phyloP scores from a whole-genome alignment of 495 filamentous ascomycete genomes.

The Lophium mytilinum region DNA sequence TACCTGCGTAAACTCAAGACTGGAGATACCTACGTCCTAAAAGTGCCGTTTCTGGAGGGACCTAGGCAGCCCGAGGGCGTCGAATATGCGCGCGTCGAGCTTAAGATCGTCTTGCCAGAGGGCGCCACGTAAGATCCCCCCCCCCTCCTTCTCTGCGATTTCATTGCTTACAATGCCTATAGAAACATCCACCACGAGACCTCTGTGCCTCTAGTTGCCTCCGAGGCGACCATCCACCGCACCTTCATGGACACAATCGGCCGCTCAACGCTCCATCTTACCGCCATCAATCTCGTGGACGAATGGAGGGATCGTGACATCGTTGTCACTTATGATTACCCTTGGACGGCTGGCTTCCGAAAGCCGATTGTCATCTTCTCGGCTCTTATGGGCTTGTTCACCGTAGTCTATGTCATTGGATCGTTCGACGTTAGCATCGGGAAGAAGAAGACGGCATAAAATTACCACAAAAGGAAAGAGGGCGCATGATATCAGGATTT shows the following conservation, averaged over 20 bases:
- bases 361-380: constrained; percentile 80
- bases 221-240: constrained; percentile 55
- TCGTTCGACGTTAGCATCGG: constrained; percentile 65
- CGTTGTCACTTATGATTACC: constrained; percentile 81
- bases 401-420: constrained; percentile 68
- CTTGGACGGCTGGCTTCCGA: constrained; percentile 62
- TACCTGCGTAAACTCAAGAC: constrained; percentile 58
- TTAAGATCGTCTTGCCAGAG: constrained; percentile 83
- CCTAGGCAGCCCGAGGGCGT: constrained; percentile 76
- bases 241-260: constrained; percentile 94
- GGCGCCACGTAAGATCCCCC: constrained; percentile 65
- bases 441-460: constrained; percentile 26
- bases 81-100: constrained; percentile 70
- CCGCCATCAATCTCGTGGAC: constrained; percentile 78
- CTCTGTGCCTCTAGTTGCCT: constrained; percentile 46
- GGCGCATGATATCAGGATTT: neutral
- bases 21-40: constrained; percentile 68
- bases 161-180: constrained; percentile 9
- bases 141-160: constrained; percentile 27
- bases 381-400: constrained; percentile 47
- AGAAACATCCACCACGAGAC: constrained; percentile 59
- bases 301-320: constrained; percentile 75
- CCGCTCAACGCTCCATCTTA: constrained; percentile 73
- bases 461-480: neutral
- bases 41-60: constrained; percentile 92